Evolutionary conservation across 441 rosid genomes (phyloP), one percentile per base, ranked within the genome.

Genomic region (Populus tomentosa): DNA sequence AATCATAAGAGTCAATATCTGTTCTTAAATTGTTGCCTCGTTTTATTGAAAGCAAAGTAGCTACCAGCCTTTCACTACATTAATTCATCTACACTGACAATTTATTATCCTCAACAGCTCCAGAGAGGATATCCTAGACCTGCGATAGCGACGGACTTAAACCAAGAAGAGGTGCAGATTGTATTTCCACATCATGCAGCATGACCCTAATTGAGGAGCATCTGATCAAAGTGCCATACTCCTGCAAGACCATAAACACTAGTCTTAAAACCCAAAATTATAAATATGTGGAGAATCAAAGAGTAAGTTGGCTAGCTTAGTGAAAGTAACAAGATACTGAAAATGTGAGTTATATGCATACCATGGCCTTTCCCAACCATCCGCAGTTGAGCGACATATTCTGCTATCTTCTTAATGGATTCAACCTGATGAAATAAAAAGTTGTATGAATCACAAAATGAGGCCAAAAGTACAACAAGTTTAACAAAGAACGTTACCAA

Each of bases 331-430:
- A 50, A 65, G 42, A 68, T 18, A 32, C 9, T 32, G 33, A 46
- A 59, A 28, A 24, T 24, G 28, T 2, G n/a, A 70, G 6, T 18
- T 53, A 0, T 46, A 28, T 53, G 36, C 83, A 13, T 89, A 89
- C 92, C 92, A 6, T 91, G 93, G 83, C 92, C 93, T 82, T 90
- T 91, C 8, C 92, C 93, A 67, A 91, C 90, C 85, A 77, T 84
- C 77, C 92, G 85, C 73, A 91, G 74, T 72, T 88, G 93, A 78
- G 91, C 24, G 61, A 89, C 91, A 77, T 80, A 90, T 64, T 90
- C 90, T 3, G 92, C 33, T 10, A 86, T 85, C 84, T 89, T 90
- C 85, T 90, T 88, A 67, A 89, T 89, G 71, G 89, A 77, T 79
- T 89, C 92, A 53, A 88, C 90, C 95, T 91, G 30, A 59, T 40